These are phyloP conservation scores for Botrytis tulipae DNA, from an alignment of 2,329 filamentous ascomycete genomes.

Conservation along the genomic window DNA sequence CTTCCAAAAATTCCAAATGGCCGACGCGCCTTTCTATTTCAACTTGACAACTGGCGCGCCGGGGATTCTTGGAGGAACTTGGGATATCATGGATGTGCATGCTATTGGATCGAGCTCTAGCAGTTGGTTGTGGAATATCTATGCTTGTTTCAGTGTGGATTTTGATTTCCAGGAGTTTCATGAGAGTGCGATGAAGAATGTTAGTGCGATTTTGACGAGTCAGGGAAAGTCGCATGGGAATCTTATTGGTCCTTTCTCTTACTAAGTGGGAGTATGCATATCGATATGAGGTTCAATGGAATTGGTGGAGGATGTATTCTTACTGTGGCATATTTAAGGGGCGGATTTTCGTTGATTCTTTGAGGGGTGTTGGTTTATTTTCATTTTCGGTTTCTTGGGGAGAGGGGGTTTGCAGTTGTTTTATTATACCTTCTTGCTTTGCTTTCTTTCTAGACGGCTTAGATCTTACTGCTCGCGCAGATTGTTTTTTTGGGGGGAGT, in stretches of 20 bases:
- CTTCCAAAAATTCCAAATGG: slow-evolving; percentile 9
- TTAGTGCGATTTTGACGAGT: background rate
- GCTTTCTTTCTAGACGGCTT: background rate
- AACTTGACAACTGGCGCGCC: background rate
- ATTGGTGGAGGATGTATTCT: background rate
- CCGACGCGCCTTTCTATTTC: background rate
- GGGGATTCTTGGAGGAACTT: background rate
- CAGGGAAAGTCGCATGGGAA: background rate
- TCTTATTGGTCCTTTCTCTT: background rate
- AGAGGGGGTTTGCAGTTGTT: background rate
- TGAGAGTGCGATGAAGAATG: slow-evolving; percentile 14
- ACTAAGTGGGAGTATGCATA: background rate
- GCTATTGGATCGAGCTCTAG: background rate
- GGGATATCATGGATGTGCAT: slow-evolving; percentile 9
- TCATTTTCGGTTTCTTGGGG: background rate
- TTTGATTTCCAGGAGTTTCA: slow-evolving; percentile 9
- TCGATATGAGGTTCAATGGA: background rate
- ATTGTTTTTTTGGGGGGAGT: background rate
- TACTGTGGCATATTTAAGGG: background rate
- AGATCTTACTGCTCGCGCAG: slow-evolving; percentile 5
- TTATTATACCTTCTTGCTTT: slow-evolving; percentile 1
- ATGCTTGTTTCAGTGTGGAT: slow-evolving; percentile 10
- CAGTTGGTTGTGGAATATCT: slow-evolving; percentile 16
- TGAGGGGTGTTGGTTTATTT: background rate
- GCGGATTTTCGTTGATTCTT: background rate